Evolutionary conservation across 1,284 basidiomycete genomes (phyloP).

Genomic region (Tylopilus sp.): DNA sequence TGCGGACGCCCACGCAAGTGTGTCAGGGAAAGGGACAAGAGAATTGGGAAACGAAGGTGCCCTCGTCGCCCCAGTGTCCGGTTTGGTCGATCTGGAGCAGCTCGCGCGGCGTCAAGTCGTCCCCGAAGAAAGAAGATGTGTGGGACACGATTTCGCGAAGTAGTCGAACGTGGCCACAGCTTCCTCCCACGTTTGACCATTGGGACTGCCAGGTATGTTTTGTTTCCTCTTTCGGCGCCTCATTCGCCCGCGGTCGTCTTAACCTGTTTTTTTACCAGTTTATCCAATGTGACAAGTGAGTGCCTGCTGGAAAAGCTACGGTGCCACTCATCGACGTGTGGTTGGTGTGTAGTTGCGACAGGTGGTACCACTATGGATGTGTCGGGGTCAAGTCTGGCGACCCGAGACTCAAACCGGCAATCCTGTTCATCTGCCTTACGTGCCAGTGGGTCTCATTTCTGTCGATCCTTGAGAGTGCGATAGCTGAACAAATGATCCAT

Average conservation of each 20-base stretch:
- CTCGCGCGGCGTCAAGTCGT: neutral
- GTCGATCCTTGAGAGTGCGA: neutral
- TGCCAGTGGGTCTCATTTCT: slow-evolving; percentile 25
- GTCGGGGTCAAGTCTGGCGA: slow-evolving; percentile 29
- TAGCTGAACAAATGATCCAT: slow-evolving; percentile 4
- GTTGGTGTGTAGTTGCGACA: slow-evolving; percentile 28
- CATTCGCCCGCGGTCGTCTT: neutral
- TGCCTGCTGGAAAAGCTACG: neutral
- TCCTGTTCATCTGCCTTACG: slow-evolving; percentile 29
- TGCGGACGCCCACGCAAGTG: neutral
- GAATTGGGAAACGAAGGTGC: neutral
- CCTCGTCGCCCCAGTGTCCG: neutral
- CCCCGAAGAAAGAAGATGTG: slow-evolving; percentile 2
- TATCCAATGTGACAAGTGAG: slow-evolving; percentile 34
- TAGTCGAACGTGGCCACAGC: slow-evolving; percentile 15
- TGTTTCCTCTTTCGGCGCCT: neutral
- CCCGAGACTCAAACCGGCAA: slow-evolving; percentile 20
- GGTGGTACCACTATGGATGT: slow-evolving; percentile 38
- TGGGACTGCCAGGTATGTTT: slow-evolving; percentile 27
- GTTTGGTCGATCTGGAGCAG: neutral
- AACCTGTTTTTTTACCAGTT: slow-evolving; percentile 19
- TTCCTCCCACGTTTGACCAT: slow-evolving; percentile 12
- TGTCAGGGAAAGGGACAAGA: neutral
- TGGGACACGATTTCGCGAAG: neutral
- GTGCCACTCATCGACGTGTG: neutral